Conservation (phyloP, 352 stramenopile genomes). For the Phytophthora rubi region DNA sequence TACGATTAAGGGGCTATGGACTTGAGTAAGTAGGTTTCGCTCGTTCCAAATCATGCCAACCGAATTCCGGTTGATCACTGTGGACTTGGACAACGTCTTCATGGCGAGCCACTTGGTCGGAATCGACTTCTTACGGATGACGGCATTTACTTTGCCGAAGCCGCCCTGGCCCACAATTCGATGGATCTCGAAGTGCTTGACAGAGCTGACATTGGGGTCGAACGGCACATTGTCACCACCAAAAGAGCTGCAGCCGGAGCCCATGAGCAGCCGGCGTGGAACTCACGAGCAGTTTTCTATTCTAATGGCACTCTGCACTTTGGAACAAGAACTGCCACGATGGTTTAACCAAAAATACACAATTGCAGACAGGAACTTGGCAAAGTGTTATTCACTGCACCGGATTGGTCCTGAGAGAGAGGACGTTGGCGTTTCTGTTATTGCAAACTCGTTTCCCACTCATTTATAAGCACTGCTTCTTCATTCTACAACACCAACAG, state of each 20-base stretch:
- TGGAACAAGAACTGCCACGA: background rate
- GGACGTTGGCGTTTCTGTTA: no score
- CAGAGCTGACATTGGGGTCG: conserved; percentile 55
- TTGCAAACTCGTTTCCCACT: no score
- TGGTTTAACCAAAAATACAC: no score
- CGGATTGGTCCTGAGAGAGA: no score
- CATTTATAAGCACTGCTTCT: no score
- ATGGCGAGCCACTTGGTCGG: conserved; percentile 69
- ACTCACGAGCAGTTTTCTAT: background rate
- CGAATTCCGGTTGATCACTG: conserved; percentile 64
- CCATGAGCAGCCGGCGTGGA: conserved; percentile 32
- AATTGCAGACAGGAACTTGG: no score
- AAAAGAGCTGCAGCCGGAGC: conserved; percentile 48
- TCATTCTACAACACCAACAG: no score
- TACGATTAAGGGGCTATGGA: conserved; percentile 60
- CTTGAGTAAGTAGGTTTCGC: conserved; percentile 62
- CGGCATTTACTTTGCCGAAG: conserved; percentile 81
- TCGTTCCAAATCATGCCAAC: conserved; percentile 84
- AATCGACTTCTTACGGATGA: conserved; percentile 64
- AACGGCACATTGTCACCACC: conserved; percentile 11
- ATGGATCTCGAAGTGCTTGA: conserved; percentile 72
- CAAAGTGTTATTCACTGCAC: no score
- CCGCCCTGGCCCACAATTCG: conserved; percentile 69
- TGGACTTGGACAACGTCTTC: conserved; percentile 73
- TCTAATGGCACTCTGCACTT: background rate